A percentile compares a stretch with the other conserved stretches of the same genome.
phyloP scores from a whole-genome alignment of 176 grass and related monocot genomes.

The Musa beccarii region DNA sequence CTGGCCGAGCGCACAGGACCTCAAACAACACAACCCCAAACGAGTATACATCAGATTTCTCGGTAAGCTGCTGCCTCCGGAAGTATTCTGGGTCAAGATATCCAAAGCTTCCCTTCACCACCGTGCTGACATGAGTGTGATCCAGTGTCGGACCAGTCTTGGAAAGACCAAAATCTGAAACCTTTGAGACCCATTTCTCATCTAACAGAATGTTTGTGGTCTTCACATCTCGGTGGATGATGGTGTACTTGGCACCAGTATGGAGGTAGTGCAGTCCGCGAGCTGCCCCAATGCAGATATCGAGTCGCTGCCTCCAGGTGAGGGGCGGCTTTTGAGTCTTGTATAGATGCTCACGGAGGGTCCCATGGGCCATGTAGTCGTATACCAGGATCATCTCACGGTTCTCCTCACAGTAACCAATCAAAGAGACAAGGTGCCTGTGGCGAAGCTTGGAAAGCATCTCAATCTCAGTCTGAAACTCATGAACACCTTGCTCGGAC shows the following conservation, averaged over 20 bases:
- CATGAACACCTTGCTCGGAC: conserved; percentile 29
- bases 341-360: conserved; percentile 39
- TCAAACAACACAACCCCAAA: conserved; percentile 33
- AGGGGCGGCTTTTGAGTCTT: conserved; percentile 28
- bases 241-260: conserved; percentile 14
- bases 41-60: conserved; percentile 36
- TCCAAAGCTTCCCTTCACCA: conserved; percentile 24
- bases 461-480: conserved; percentile 40
- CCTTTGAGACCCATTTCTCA: conserved; percentile 36
- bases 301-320: conserved; percentile 31
- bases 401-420: conserved; percentile 39
- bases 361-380: conserved; percentile 45
- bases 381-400: conserved; percentile 50
- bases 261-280: conserved; percentile 37
- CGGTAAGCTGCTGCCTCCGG: conserved; percentile 11
- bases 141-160: conserved; percentile 12
- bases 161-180: conserved; percentile 30
- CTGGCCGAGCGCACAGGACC: conserved; percentile 21
- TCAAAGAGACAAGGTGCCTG: conserved; percentile 40
- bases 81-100: conserved; percentile 45
- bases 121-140: conserved; percentile 30
- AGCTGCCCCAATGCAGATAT: conserved; percentile 41
- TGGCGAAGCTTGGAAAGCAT: conserved; percentile 35
- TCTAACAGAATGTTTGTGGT: conserved; percentile 39
- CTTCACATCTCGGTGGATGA: conserved; percentile 44